Conservation (phyloP, 1,284 basidiomycete genomes). For the Fomes fomentarius region DNA sequence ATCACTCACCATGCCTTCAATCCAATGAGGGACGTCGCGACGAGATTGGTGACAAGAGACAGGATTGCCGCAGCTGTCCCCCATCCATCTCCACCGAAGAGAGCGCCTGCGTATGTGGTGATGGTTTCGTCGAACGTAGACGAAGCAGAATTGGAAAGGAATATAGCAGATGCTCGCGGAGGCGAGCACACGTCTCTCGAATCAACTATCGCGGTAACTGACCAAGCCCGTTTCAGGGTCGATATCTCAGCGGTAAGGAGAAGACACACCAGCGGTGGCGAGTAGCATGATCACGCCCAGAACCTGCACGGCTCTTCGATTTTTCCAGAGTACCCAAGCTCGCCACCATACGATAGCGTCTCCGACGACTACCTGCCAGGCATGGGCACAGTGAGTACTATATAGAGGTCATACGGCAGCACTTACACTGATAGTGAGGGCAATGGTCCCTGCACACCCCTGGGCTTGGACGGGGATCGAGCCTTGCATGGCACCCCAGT, state of each 20-base stretch:
- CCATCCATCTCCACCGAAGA: background rate
- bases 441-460: background rate
- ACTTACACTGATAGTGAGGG: background rate
- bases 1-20: background rate
- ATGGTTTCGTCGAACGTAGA: background rate
- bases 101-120: background rate
- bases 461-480: background rate
- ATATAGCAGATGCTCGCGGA: too few relatives aligned
- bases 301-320: background rate
- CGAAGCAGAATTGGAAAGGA: background rate
- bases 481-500: too few relatives aligned
- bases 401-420: too few relatives aligned
- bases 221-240: background rate
- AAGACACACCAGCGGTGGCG: background rate
- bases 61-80: background rate
- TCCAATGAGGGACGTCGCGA: background rate
- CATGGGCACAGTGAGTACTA: too few relatives aligned
- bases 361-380: background rate
- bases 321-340: background rate
- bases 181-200: background rate
- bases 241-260: background rate
- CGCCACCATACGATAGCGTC: slow-evolving; percentile 1
- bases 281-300: background rate
- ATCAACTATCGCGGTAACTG: background rate
- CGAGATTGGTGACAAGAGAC: background rate